phyloP scores from a whole-genome alignment of 75 land plant genomes.

The Isoetes taiwanensis region DNA sequence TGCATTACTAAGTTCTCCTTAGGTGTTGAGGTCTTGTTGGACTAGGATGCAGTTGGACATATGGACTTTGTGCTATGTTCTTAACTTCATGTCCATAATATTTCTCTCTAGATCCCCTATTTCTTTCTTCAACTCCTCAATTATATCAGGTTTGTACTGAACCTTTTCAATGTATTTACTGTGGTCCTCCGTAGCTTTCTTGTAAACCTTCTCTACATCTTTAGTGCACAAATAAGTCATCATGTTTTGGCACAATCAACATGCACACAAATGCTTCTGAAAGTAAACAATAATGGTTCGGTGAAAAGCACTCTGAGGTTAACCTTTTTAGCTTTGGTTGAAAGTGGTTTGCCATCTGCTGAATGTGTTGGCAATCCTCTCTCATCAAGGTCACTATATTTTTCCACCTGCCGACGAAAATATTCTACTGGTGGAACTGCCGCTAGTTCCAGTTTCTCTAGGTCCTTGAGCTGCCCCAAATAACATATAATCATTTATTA shows the following conservation, averaged over 20 bases:
- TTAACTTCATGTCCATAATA: too few relatives aligned
- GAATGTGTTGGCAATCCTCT: constrained; percentile 30
- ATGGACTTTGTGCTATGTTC: too few relatives aligned
- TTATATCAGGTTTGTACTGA: neutral
- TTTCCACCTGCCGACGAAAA: constrained; percentile 6
- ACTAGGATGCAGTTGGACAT: too few relatives aligned
- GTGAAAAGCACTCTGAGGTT: neutral
- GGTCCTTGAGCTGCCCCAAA: constrained; percentile 16
- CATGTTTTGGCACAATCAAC: neutral
- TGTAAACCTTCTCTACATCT: neutral
- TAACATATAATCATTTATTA: neutral
- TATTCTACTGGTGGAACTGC: constrained; percentile 12
- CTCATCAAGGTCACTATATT: constrained; percentile 25
- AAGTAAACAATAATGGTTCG: neutral
- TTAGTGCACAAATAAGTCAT: neutral
- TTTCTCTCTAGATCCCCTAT: neutral
- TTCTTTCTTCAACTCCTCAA: neutral
- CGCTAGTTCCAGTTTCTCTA: constrained; percentile 25
- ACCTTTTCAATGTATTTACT: neutral
- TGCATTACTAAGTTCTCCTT: too few relatives aligned
- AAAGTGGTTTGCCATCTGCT: constrained; percentile 24
- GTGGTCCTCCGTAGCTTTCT: neutral
- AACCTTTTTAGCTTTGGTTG: constrained; percentile 33
- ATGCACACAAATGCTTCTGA: neutral
- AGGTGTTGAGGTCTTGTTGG: too few relatives aligned